Percentiles rank a stretch among this genome's conserved stretches.
Conservation (phyloP, 768 basidiomycete genomes). For the Rossbeevera mucosa region DNA sequence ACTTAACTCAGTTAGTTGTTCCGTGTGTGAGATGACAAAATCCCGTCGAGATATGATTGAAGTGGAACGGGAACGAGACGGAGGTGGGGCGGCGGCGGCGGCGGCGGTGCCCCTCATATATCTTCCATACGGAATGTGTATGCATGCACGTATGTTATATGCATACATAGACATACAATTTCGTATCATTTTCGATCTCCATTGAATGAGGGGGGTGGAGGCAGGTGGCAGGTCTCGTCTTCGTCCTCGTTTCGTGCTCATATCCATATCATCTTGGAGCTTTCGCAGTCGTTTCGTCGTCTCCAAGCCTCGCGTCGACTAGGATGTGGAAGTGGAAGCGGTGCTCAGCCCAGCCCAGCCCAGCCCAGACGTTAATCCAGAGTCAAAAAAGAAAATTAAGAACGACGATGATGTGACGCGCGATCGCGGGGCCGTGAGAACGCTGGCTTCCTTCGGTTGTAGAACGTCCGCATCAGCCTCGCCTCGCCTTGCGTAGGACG, state of each 20-base stretch:
- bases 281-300: neutral
- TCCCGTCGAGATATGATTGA: neutral
- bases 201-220: neutral
- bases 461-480: neutral
- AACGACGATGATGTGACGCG: neutral
- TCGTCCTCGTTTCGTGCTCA: neutral
- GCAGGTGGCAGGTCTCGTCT: neutral
- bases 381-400: neutral
- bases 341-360: neutral
- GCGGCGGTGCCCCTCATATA: neutral
- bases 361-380: neutral
- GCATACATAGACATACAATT: neutral
- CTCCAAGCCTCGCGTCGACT: neutral
- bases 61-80: neutral
- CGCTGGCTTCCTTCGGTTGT: neutral
- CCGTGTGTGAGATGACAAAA: neutral
- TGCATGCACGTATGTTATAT: neutral
- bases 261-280: neutral
- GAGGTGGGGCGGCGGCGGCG: neutral
- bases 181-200: neutral
- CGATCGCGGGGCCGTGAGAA: neutral
- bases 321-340: neutral
- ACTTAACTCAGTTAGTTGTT: conserved; percentile 17
- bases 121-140: neutral
- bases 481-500: neutral